Conservation (phyloP, 495 filamentous ascomycete genomes). For the Neurospora hispaniola region DNA sequence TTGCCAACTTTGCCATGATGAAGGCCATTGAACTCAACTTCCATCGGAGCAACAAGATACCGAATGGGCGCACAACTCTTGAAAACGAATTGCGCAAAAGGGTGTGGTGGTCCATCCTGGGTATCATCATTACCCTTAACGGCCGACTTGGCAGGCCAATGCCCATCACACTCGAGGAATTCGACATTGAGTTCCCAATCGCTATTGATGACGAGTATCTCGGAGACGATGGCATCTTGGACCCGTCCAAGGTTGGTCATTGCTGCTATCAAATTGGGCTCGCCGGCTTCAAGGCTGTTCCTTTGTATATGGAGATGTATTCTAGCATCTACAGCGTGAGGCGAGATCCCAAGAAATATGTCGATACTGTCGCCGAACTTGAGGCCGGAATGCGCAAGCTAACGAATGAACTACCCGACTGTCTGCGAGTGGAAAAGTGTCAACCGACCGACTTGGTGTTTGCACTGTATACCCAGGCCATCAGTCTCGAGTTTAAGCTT, state of each 20-base stretch:
- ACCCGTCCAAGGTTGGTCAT: conserved; percentile 36
- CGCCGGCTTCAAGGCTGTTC: conserved; percentile 45
- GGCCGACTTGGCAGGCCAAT: conserved; percentile 69
- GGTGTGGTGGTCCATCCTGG: conserved; percentile 60
- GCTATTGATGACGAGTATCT: conserved; percentile 56
- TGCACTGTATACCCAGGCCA: conserved; percentile 37
- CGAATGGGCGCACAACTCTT: conserved; percentile 41
- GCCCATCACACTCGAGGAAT: conserved; percentile 57
- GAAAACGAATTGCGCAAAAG: conserved; percentile 69
- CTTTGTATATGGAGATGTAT: conserved; percentile 60
- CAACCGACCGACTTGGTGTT: conserved; percentile 43
- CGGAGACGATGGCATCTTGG: conserved; percentile 39
- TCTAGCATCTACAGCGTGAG: conserved; percentile 58
- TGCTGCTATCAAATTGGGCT: conserved; percentile 58
- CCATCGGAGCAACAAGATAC: conserved; percentile 55
- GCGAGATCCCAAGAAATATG: conserved; percentile 46
- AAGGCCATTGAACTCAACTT: conserved; percentile 62
- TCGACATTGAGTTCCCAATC: conserved; percentile 65
- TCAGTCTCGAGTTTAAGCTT: conserved; percentile 37
- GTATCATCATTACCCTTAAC: conserved; percentile 52
- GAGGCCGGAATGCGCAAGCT: conserved; percentile 34
- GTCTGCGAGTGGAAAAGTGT: conserved; percentile 37
- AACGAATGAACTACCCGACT: conserved; percentile 45
- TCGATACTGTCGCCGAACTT: conserved; percentile 48
- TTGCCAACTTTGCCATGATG: conserved; percentile 48